Percentiles rank a stretch among this genome's conserved stretches.
phyloP scores from a whole-genome alignment of 331 rosid species.

The Dryas integrifolia region DNA sequence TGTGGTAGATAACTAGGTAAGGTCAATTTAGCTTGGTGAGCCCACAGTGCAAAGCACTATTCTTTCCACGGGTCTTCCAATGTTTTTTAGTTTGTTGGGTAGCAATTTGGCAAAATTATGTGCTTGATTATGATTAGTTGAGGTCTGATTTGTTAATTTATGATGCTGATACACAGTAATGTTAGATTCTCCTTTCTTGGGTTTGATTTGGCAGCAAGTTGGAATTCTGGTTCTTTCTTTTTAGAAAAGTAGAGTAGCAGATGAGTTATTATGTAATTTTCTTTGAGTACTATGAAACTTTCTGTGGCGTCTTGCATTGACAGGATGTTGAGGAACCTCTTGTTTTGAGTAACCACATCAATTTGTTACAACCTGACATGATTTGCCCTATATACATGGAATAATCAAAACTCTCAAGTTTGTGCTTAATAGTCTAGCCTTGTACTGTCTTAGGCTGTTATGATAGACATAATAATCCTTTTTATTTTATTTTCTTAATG shows the following conservation, averaged over 20 bases:
- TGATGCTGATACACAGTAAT: neutral
- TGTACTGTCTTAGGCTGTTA: too few species aligned
- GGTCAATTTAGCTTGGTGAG: neutral
- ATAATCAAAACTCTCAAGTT: neutral
- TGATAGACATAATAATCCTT: neutral
- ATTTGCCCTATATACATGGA: neutral
- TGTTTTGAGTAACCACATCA: neutral
- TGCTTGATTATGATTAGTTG: neutral
- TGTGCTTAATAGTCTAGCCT: neutral
- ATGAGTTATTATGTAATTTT: neutral
- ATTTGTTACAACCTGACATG: neutral
- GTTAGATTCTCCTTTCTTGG: neutral
- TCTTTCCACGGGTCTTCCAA: neutral
- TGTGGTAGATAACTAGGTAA: neutral
- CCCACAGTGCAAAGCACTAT: neutral
- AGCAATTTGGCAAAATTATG: neutral
- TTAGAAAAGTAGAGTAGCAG: neutral
- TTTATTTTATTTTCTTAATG: too few species aligned
- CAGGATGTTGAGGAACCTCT: neutral
- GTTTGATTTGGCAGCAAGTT: constrained; percentile 3
- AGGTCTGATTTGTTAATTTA: neutral
- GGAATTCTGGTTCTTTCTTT: neutral
- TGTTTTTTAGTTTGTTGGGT: neutral
- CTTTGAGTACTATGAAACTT: neutral
- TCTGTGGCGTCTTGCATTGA: neutral